Conservation (phyloP, 2,329 filamentous ascomycete species). For the Trichophyton equinum region DNA sequence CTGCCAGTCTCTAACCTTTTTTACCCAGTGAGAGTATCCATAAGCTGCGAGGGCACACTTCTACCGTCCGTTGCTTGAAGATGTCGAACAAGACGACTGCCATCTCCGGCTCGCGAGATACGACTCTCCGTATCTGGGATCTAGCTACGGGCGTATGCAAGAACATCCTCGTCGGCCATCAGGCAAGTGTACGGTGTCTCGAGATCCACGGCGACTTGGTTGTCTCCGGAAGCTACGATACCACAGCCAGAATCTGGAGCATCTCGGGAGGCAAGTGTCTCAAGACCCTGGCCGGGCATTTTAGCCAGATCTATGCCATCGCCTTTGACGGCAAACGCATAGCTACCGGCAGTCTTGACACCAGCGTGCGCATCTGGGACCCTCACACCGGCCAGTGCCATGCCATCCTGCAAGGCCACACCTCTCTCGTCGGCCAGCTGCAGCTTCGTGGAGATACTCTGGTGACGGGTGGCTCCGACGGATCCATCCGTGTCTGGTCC, state of each 20-base stretch:
- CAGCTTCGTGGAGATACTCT: slow-evolving; percentile 92
- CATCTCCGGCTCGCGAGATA: slow-evolving; percentile 92
- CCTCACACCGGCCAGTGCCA: slow-evolving; percentile 73
- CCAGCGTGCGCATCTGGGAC: slow-evolving; percentile 95
- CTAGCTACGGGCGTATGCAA: slow-evolving; percentile 86
- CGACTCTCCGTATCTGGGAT: slow-evolving; percentile 90
- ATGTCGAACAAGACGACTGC: slow-evolving; percentile 92
- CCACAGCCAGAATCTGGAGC: slow-evolving; percentile 92
- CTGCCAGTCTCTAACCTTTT: slow-evolving; percentile 1
- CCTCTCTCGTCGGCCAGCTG: slow-evolving; percentile 87
- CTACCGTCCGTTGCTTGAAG: slow-evolving; percentile 90
- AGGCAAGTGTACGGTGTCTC: slow-evolving; percentile 94
- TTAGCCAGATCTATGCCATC: slow-evolving; percentile 97
- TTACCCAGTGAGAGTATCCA: slow-evolving; percentile 56
- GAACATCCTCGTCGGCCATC: slow-evolving; percentile 93
- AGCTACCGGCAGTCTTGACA: slow-evolving; percentile 90
- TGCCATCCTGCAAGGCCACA: slow-evolving; percentile 90
- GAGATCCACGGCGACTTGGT: slow-evolving; percentile 94
- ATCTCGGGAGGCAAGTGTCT: slow-evolving; percentile 91
- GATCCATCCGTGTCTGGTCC: slow-evolving; percentile 93
- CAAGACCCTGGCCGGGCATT: slow-evolving; percentile 81
- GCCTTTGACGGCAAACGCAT: slow-evolving; percentile 91
- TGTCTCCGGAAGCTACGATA: slow-evolving; percentile 97
- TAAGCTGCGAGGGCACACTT: slow-evolving; percentile 85
- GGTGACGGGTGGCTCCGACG: slow-evolving; percentile 91